Evolutionary conservation across 1,139 yeast species (phyloP).

Genomic region (Candida freyschussii): DNA sequence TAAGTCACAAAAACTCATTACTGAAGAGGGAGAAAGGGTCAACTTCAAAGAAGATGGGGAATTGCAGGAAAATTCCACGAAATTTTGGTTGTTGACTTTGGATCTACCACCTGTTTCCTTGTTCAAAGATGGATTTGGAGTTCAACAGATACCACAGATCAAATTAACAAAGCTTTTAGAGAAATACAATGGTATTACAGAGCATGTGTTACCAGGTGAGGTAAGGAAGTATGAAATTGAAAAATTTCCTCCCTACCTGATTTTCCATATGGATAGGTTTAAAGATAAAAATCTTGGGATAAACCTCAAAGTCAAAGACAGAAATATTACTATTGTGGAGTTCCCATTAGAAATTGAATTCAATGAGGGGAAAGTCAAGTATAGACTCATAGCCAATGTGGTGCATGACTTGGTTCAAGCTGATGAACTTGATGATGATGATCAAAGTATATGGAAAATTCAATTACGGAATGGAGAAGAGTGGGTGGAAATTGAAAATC

Average conservation of each 20-base stretch:
- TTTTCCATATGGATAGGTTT: constrained; percentile 55
- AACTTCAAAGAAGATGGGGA: constrained; percentile 24
- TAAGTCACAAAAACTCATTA: constrained; percentile 27
- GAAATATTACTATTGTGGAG: constrained; percentile 62
- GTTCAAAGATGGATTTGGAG: constrained; percentile 41
- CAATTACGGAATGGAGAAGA: constrained; percentile 42
- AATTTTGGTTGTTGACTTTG: constrained; percentile 57
- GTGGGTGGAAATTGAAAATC: constrained; percentile 60
- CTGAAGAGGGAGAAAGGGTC: constrained; percentile 27
- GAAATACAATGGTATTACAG: constrained; percentile 40
- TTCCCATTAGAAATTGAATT: constrained; percentile 40
- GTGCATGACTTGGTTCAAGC: constrained; percentile 36
- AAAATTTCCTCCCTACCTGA: constrained; percentile 48
- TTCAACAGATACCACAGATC: constrained; percentile 47
- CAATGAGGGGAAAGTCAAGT: constrained; percentile 26
- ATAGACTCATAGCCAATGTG: constrained; percentile 48
- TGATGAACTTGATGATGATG: constrained; percentile 27
- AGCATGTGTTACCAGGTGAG: constrained; percentile 30
- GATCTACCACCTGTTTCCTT: constrained; percentile 56
- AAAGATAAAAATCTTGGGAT: constrained; percentile 31
- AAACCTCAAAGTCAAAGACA: constrained; percentile 34
- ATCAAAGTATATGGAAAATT: constrained; percentile 43
- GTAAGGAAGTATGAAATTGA: constrained; percentile 38
- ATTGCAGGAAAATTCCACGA: constrained; percentile 26
- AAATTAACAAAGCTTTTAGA: constrained; percentile 40